These are phyloP conservation scores for Fusarium lyarnte DNA, from an alignment of 2,329 filamentous ascomycete species.

Conservation along the genomic window DNA sequence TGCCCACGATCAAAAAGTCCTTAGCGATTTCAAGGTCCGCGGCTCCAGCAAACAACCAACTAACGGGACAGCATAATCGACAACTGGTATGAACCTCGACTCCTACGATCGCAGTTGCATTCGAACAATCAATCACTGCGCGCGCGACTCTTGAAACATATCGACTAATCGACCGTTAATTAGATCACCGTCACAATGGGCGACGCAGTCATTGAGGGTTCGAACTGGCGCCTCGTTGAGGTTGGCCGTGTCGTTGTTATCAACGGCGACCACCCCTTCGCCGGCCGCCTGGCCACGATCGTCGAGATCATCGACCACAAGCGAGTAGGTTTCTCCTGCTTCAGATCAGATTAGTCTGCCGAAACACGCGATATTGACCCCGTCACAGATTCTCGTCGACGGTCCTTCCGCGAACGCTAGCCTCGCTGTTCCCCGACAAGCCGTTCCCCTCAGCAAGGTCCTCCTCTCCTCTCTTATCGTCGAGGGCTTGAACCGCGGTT, in stretches of 20 bases:
- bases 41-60: slow-evolving; percentile 51
- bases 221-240: slow-evolving; percentile 96
- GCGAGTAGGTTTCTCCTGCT: slow-evolving; percentile 78
- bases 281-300: slow-evolving; percentile 89
- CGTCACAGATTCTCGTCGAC: slow-evolving; percentile 86
- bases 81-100: slow-evolving; percentile 51
- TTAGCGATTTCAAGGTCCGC: slow-evolving; percentile 51
- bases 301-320: slow-evolving; percentile 99
- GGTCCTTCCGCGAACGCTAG: slow-evolving; percentile 86
- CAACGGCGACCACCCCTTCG: slow-evolving; percentile 78
- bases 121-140: slow-evolving; percentile 41
- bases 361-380: slow-evolving; percentile 40
- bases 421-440: slow-evolving; percentile 85
- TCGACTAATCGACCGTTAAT: slow-evolving; percentile 47
- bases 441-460: slow-evolving; percentile 81
- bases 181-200: slow-evolving; percentile 78
- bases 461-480: slow-evolving; percentile 93
- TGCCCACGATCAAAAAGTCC: slow-evolving; percentile 55
- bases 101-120: slow-evolving; percentile 41
- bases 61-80: slow-evolving; percentile 53
- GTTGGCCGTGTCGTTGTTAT: slow-evolving; percentile 97
- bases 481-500: slow-evolving; percentile 83
- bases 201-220: slow-evolving; percentile 82
- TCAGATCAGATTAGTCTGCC: slow-evolving; percentile 6
- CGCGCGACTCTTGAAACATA: slow-evolving; percentile 39